Percentiles rank a stretch among this genome's conserved stretches.
Conservation (phyloP, 768 basidiomycete genomes). For the Trametes coccinea region DNA sequence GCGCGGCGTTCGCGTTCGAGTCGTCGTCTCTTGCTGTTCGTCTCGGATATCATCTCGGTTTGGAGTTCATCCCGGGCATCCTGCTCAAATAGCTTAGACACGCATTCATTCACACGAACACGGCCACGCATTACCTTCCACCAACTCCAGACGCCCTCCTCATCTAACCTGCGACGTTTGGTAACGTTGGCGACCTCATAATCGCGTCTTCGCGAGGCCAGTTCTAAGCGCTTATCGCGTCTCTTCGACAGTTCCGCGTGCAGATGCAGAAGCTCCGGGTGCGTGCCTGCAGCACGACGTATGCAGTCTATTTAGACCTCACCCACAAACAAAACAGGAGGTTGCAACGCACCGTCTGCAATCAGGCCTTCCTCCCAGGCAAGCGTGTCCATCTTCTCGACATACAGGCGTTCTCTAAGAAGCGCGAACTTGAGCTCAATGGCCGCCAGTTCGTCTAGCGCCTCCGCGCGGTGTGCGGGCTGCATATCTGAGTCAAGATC, state of each 20-base stretch:
- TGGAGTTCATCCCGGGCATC: conserved; percentile 76
- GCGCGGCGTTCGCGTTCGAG: conserved; percentile 85
- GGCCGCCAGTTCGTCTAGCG: conserved; percentile 80
- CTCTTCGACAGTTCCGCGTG: conserved; percentile 77
- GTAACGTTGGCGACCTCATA: conserved; percentile 65
- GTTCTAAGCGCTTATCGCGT: conserved; percentile 76
- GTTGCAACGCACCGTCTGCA: conserved; percentile 57
- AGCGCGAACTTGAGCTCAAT: conserved; percentile 94
- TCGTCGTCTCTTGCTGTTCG: conserved; percentile 80
- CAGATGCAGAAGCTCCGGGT: conserved; percentile 84
- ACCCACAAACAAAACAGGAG: conserved; percentile 1
- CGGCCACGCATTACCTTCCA: conserved; percentile 68
- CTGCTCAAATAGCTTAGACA: conserved; percentile 39
- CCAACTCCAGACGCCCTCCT: conserved; percentile 81
- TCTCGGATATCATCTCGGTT: conserved; percentile 86
- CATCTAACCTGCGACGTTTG: conserved; percentile 67
- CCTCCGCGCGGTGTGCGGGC: conserved; percentile 82
- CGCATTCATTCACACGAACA: conserved; percentile 8
- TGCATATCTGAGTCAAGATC: conserved; percentile 69
- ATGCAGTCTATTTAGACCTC: neutral
- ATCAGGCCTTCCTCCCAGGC: conserved; percentile 87
- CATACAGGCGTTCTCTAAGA: conserved; percentile 81
- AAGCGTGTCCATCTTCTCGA: conserved; percentile 92
- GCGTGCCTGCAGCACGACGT: conserved; percentile 54
- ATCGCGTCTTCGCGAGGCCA: conserved; percentile 72